These are phyloP conservation scores for Colletotrichum sp. DNA, from an alignment of 2,329 filamentous ascomycete genomes.

Conservation along the genomic window DNA sequence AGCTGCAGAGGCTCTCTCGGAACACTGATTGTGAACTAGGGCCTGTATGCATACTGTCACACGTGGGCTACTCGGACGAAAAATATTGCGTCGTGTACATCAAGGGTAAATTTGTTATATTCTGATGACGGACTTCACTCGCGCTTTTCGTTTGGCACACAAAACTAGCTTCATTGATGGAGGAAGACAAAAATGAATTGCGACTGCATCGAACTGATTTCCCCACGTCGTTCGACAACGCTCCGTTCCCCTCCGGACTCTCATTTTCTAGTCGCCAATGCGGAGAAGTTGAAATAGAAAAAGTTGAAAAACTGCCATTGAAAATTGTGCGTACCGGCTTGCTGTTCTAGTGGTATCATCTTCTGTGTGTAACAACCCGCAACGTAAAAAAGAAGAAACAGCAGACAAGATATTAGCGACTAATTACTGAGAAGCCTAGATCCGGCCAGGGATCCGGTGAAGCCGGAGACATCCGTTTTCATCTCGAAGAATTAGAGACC, in stretches of 20 bases:
- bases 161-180: not conserved
- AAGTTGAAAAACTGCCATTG: not conserved
- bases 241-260: not conserved
- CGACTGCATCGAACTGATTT: not conserved
- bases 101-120: not conserved
- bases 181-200: not conserved
- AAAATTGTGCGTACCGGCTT: slow-evolving; percentile 14
- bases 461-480: not conserved
- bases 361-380: slow-evolving; percentile 19
- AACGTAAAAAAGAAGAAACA: slow-evolving; percentile 8
- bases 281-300: not conserved
- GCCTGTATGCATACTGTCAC: not conserved
- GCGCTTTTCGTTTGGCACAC: not conserved
- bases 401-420: slow-evolving; percentile 15
- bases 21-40: not conserved
- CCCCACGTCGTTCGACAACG: not conserved
- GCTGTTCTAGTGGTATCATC: slow-evolving; percentile 27
- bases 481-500: slow-evolving; percentile 5
- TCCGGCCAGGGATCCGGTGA: not conserved
- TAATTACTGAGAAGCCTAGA: not conserved
- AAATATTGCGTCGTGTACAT: not conserved
- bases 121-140: not conserved
- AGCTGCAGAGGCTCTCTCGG: not conserved
- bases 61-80: not conserved
- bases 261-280: not conserved